Conservation (phyloP, 129 eudicot genomes). For the Pittosporum tobira region DNA sequence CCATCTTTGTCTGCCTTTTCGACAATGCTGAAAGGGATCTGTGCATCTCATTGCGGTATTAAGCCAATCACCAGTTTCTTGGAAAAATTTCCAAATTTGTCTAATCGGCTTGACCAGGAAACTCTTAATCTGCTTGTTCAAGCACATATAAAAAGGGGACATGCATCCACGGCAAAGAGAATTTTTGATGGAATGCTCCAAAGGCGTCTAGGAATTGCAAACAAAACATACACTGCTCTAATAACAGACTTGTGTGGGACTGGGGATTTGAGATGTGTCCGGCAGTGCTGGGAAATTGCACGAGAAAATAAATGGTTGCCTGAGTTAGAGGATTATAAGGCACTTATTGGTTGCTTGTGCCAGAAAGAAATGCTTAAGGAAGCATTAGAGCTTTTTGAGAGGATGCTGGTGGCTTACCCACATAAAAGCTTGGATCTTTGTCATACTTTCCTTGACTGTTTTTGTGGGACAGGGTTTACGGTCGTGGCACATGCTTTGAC, state of each 20-base stretch:
- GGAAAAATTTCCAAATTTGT: slow-evolving; percentile 28
- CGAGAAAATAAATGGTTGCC: slow-evolving; percentile 51
- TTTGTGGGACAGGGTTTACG: slow-evolving; percentile 48
- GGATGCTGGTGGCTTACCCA: slow-evolving; percentile 29
- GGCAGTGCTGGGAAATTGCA: slow-evolving; percentile 31
- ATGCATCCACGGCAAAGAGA: slow-evolving; percentile 30
- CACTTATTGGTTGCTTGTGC: slow-evolving; percentile 37
- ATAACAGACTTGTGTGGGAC: slow-evolving; percentile 45
- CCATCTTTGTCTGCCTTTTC: slow-evolving; percentile 39
- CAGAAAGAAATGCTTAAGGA: slow-evolving; percentile 37
- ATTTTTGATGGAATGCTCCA: slow-evolving; percentile 34
- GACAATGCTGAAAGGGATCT: slow-evolving; percentile 28
- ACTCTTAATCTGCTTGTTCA: slow-evolving; percentile 54
- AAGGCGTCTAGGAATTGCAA: slow-evolving; percentile 28
- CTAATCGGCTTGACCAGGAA: slow-evolving; percentile 43
- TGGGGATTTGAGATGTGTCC: slow-evolving; percentile 36
- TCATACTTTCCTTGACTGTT: slow-evolving; percentile 36
- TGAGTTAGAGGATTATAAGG: slow-evolving; percentile 31
- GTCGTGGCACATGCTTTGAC: slow-evolving; percentile 28
- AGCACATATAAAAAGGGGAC: slow-evolving; percentile 47
- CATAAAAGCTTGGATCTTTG: slow-evolving; percentile 19
- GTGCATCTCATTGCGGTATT: slow-evolving; percentile 26
- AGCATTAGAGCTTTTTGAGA: slow-evolving; percentile 53
- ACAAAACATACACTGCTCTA: slow-evolving; percentile 36
- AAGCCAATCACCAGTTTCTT: slow-evolving; percentile 38